phyloP scores from a whole-genome alignment of 2,329 filamentous ascomycete species.

The Cercospora nicotianae region DNA sequence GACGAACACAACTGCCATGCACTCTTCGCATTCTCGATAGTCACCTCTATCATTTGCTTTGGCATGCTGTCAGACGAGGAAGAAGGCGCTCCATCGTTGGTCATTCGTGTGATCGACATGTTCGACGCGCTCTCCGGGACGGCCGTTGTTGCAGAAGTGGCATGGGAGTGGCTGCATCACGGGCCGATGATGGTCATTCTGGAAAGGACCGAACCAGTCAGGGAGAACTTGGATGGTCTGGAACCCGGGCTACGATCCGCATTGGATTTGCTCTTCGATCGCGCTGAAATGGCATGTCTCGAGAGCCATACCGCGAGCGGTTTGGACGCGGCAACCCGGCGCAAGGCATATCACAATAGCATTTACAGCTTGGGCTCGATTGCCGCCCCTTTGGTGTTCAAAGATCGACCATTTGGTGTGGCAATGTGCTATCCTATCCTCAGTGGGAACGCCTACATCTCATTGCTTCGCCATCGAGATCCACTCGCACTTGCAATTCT shows the following conservation, averaged over 20 bases:
- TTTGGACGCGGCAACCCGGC: constrained; percentile 9
- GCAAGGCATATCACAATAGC: constrained; percentile 20
- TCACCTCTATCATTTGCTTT: constrained; percentile 22
- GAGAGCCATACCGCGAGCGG: constrained; percentile 4
- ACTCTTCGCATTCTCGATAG: constrained; percentile 26
- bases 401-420: constrained; percentile 18
- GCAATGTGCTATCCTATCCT: constrained; percentile 25
- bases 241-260: constrained; percentile 16
- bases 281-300: constrained; percentile 10
- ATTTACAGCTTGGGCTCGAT: constrained; percentile 24
- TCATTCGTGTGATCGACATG: constrained; percentile 23
- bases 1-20: constrained; percentile 28
- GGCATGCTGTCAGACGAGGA: constrained; percentile 19
- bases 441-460: constrained; percentile 16
- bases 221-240: constrained; percentile 18
- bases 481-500: constrained; percentile 26
- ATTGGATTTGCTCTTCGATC: constrained; percentile 19
- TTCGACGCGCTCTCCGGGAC: constrained; percentile 25
- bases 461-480: constrained; percentile 26
- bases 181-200: constrained; percentile 20
- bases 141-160: constrained; percentile 22
- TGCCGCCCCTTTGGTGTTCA: constrained; percentile 16
- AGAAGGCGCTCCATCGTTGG: constrained; percentile 8
- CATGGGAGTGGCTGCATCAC: constrained; percentile 15
- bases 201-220: constrained; percentile 1